These are phyloP conservation scores for Aspergillus incahuasiensis DNA, from an alignment of 495 filamentous ascomycete species.

Conservation along the genomic window DNA sequence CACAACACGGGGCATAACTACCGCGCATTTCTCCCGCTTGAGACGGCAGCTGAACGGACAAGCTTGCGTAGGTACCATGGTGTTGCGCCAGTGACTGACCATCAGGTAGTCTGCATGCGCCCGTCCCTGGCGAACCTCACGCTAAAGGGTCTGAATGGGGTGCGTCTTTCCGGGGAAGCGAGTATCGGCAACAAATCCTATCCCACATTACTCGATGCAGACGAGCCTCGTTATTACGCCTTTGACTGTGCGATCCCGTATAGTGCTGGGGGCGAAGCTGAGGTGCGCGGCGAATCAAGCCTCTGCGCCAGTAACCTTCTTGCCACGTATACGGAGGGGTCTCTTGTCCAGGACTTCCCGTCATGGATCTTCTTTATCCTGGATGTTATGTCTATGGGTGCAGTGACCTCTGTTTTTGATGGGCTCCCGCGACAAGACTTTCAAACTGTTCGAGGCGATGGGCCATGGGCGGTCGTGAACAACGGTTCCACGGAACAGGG, in stretches of 20 bases:
- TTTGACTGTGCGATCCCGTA: not conserved
- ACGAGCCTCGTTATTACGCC: not conserved
- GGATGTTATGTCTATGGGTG: not conserved
- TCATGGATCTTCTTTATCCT: not conserved
- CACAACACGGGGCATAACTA: conserved; percentile 1
- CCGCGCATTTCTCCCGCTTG: conserved; percentile 1
- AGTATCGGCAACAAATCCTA: not conserved
- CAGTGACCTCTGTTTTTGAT: not conserved
- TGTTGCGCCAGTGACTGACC: not conserved
- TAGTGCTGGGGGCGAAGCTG: not conserved
- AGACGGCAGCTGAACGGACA: not conserved
- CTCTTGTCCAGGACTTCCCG: too few relatives aligned
- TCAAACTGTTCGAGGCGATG: not conserved
- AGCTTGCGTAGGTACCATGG: not conserved
- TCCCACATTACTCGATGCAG: not conserved
- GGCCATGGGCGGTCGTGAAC: not conserved
- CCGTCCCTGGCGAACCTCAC: not conserved
- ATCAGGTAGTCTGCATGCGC: not conserved
- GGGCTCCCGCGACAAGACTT: not conserved
- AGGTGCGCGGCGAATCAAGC: not conserved
- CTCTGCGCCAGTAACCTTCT: not conserved
- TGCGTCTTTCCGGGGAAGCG: not conserved
- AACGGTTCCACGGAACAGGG: not conserved
- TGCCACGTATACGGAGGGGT: not conserved
- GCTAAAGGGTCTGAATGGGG: not conserved